phyloP scores from a whole-genome alignment of 768 basidiomycete genomes.

The Tulasnella sp. region DNA sequence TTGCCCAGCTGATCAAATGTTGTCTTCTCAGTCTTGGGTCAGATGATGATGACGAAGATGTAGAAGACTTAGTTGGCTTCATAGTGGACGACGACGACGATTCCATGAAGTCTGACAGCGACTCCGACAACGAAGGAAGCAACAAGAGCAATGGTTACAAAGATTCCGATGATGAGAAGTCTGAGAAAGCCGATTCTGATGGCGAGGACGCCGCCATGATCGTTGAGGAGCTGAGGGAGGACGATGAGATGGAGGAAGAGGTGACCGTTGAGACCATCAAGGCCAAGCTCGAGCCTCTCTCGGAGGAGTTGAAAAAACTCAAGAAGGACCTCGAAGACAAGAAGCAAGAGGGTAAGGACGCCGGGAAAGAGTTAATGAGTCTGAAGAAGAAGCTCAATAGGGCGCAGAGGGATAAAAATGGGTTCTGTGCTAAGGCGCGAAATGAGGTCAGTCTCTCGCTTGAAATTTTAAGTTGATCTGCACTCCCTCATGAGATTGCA shows the following conservation, averaged over 20 bases:
- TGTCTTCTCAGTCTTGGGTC: slow-evolving; percentile 21
- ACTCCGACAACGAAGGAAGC: slow-evolving; percentile 15
- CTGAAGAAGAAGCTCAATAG: slow-evolving; percentile 34
- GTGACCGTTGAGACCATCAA: slow-evolving; percentile 38
- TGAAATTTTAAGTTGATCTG: background rate
- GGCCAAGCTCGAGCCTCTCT: slow-evolving; percentile 30
- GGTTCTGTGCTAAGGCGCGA: slow-evolving; percentile 47
- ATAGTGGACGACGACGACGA: slow-evolving; percentile 12
- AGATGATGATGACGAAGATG: slow-evolving; percentile 21
- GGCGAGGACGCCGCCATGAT: slow-evolving; percentile 21
- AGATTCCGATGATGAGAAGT: slow-evolving; percentile 23
- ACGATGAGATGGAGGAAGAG: slow-evolving; percentile 28
- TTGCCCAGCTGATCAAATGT: slow-evolving; percentile 16
- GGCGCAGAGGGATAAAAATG: slow-evolving; percentile 42
- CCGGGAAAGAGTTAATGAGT: slow-evolving; percentile 28
- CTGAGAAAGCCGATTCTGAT: slow-evolving; percentile 19
- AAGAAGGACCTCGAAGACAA: slow-evolving; percentile 29
- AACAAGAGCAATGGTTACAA: slow-evolving; percentile 21
- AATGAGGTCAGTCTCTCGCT: slow-evolving; percentile 37
- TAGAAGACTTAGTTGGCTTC: slow-evolving; percentile 14
- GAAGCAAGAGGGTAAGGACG: slow-evolving; percentile 16
- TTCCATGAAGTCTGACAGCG: slow-evolving; percentile 23
- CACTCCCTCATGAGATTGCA: background rate
- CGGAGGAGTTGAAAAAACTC: slow-evolving; percentile 23
- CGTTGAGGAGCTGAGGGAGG: slow-evolving; percentile 24